Base-by-base conservation (phyloP, 2,329 filamentous ascomycete genomes). In the Tolypocladium album region DNA sequence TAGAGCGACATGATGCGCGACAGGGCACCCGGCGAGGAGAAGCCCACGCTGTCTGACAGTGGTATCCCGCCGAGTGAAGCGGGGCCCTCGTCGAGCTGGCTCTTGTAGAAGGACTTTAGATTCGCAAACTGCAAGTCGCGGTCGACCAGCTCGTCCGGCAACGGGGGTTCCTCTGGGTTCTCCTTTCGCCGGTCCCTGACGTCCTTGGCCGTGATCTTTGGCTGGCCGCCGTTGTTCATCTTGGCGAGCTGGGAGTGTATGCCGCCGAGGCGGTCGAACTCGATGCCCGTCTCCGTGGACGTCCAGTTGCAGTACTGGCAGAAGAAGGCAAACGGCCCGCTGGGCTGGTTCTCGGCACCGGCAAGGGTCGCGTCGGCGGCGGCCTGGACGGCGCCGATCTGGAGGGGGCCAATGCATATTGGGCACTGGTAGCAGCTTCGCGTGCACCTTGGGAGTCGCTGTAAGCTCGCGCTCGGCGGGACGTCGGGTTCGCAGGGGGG, bases 351-450 rank as follows among this genome's bases (percentile, higher is more conserved):
- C 47, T 80, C 80, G n/a, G 78, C 70, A 17, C 72, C 71, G 6
- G 79, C 73, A 45, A 78, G 76, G 59, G 68, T 74, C 24, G 74
- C 65, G 72, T 81, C 79, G 34, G 78, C 70, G 2, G 79, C 70
- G 42, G 81, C 77, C 59, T 92, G 88, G 62, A 92, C 75, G 24
- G 86, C 85, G 58, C 86, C 89, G 58, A 94, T 86, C 24, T 86
- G 82, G 47, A 97, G 81, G 15, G 91, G 89, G 0, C 91, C 86
- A 36, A 90, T 86, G 73, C 94, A 99, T 64, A 92, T 79, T 0
- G 94, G 94, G 67, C 94, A 99, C 71, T 95, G 90, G 78, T 94
- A 97, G 75, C 94, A 99, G 71, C 92, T 97, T 65, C 94, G 83
- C 22, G 91, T 93, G 72, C 94, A 97, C 70, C 92, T 93, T 63